Conservation (phyloP, 1,139 yeast genomes). For the Sporopachydermia cereana region DNA sequence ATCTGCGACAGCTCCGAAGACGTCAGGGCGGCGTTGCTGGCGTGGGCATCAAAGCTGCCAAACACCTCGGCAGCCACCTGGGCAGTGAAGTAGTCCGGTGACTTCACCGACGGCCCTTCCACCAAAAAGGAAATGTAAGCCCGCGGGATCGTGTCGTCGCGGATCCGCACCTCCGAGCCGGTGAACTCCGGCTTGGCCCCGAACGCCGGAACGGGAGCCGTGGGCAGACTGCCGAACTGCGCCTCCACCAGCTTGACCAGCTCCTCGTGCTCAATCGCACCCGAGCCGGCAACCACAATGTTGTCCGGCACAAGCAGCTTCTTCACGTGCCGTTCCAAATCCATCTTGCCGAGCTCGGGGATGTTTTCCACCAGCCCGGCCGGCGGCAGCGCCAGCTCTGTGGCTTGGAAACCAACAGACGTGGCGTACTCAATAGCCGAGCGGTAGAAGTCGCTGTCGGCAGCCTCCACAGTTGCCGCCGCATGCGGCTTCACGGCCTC, state of each 20-base stretch:
- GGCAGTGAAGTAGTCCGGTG: constrained; percentile 58
- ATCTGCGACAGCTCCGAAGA: constrained; percentile 63
- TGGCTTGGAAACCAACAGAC: constrained; percentile 76
- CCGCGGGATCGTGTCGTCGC: constrained; percentile 77
- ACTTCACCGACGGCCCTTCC: constrained; percentile 50
- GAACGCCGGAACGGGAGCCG: constrained; percentile 12
- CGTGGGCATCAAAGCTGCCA: constrained; percentile 44
- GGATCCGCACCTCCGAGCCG: constrained; percentile 77
- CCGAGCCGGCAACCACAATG: constrained; percentile 60
- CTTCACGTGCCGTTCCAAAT: constrained; percentile 43
- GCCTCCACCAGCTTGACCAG: constrained; percentile 53
- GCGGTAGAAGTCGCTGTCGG: constrained; percentile 35
- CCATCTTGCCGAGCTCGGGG: constrained; percentile 43
- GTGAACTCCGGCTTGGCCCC: constrained; percentile 57
- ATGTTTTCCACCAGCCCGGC: constrained; percentile 60
- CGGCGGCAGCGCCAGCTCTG: constrained; percentile 64
- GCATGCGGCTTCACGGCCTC: constrained; percentile 23
- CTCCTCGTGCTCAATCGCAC: constrained; percentile 58
- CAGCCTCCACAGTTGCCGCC: constrained; percentile 28
- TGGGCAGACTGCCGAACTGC: constrained; percentile 30
- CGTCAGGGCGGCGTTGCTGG: constrained; percentile 45
- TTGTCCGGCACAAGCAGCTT: constrained; percentile 50
- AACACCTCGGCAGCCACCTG: constrained; percentile 63
- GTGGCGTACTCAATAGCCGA: constrained; percentile 63
- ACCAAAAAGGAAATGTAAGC: constrained; percentile 70